Base-by-base conservation (phyloP, 2,329 filamentous ascomycete species). In the Diplodia intermedia region DNA sequence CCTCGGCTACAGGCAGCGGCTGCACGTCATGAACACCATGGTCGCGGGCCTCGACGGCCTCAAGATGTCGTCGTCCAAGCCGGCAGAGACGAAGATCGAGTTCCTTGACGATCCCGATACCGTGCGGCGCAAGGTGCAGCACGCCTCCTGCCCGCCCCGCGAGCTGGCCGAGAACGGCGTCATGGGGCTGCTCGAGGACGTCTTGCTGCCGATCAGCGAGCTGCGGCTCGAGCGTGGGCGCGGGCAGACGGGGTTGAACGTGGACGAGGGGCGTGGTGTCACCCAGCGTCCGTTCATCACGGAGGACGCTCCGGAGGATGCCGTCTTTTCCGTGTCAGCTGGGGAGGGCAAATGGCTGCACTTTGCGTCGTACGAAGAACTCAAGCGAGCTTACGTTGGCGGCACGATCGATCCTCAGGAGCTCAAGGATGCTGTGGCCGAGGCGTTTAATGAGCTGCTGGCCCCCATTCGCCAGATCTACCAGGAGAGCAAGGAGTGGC, bases 401-500 rank as follows among this genome's bases (percentile, higher is more conserved):
- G 36, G 14, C n/a, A 23, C 15, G 3, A 20, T 33, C 38, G 47
- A 33, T n/a, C 43, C 43, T 4, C 40, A 43, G 3, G 9, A 4
- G 9, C 31, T 63, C 20, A 63, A 63, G 4, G 18, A 36, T 1
- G 60, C 43, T 1, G 33, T 36, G 26, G 33, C 31, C 8, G 26
- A 4, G 18, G 60, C 29, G 3, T 63, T 36, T 29, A 52, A 63
- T 8, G 2, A 23, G 8, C 0, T 63, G 60, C 6, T 63, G 15
- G 18, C 38, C 4, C 56, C 56, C 18, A 61, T 61, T 18, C 56
- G 38, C 33, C 14, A 47, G 9, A 23, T 52, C 26, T 52, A 52
- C 18, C 18, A 11, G 2, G 14, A 33, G 40, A 63, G 43, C 49
- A 52, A 52, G 38, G 60, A 63, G 23, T 50, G 60, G 40, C 60